Conservation (phyloP, 2,329 filamentous ascomycete genomes). For the Daldinia sp. region DNA sequence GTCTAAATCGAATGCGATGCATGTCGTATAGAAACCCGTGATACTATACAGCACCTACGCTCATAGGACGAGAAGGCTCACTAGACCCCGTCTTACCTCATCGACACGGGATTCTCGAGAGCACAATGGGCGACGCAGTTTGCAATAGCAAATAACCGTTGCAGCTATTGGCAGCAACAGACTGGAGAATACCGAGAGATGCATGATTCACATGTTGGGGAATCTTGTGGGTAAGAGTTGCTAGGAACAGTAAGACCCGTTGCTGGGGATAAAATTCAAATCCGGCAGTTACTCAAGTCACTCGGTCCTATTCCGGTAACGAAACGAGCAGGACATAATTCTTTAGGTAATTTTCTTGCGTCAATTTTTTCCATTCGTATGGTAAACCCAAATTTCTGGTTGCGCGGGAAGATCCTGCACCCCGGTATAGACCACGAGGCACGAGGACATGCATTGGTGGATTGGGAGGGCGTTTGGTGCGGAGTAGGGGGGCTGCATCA, state of each 20-base stretch:
- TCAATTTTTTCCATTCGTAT: neutral
- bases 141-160: no score
- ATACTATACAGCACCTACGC: neutral
- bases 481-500: conserved; percentile 27
- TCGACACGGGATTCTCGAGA: no score
- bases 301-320: neutral
- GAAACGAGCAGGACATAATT: neutral
- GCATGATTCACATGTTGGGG: neutral
- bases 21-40: neutral
- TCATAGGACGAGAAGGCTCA: neutral
- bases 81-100: neutral
- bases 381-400: neutral
- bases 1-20: neutral
- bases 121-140: no score
- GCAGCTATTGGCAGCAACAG: no score
- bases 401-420: neutral
- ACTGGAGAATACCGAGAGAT: no score
- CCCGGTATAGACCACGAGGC: neutral
- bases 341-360: conserved; percentile 2
- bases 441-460: conserved; percentile 20
- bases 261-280: neutral
- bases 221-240: neutral
- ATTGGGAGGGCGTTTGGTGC: no score
- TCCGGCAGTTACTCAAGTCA: conserved; percentile 3
- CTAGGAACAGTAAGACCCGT: neutral